These are phyloP conservation scores for Coriolopsis trogii DNA, from an alignment of 1,284 basidiomycete genomes.

Conservation along the genomic window DNA sequence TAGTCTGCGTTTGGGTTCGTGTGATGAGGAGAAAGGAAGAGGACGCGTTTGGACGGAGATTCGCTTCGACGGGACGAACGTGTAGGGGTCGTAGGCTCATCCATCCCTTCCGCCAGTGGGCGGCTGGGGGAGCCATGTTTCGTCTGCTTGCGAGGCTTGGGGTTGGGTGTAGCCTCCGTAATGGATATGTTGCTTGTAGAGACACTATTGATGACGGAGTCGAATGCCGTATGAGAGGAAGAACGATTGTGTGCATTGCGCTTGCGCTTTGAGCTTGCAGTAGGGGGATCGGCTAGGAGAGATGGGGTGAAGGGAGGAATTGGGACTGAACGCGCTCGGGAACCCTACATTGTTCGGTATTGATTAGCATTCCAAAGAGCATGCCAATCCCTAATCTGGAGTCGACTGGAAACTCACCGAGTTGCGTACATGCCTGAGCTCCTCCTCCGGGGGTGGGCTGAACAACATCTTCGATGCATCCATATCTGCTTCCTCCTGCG, in stretches of 20 bases:
- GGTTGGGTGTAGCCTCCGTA: conserved; percentile 54
- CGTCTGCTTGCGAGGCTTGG: conserved; percentile 61
- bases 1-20: conserved; percentile 55
- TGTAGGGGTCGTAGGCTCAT: conserved; percentile 28
- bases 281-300: conserved; percentile 14
- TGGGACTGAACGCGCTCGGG: conserved; percentile 24
- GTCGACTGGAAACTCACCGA: conserved; percentile 27
- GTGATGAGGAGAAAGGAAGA: conserved; percentile 48
- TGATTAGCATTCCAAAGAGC: not conserved
- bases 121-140: conserved; percentile 39
- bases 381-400: too few species aligned
- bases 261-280: conserved; percentile 39
- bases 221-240: conserved; percentile 17
- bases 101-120: conserved; percentile 14
- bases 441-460: conserved; percentile 50
- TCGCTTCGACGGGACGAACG: conserved; percentile 31
- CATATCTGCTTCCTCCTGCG: conserved; percentile 22
- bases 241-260: conserved; percentile 27
- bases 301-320: conserved; percentile 18
- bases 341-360: conserved; percentile 14
- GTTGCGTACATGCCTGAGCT: conserved; percentile 27
- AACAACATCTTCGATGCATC: conserved; percentile 40
- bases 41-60: conserved; percentile 34
- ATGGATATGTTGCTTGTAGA: conserved; percentile 22
- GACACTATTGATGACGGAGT: conserved; percentile 9